Base-by-base conservation (phyloP, 2,329 filamentous ascomycete species). In the Neobulgaria alba region DNA sequence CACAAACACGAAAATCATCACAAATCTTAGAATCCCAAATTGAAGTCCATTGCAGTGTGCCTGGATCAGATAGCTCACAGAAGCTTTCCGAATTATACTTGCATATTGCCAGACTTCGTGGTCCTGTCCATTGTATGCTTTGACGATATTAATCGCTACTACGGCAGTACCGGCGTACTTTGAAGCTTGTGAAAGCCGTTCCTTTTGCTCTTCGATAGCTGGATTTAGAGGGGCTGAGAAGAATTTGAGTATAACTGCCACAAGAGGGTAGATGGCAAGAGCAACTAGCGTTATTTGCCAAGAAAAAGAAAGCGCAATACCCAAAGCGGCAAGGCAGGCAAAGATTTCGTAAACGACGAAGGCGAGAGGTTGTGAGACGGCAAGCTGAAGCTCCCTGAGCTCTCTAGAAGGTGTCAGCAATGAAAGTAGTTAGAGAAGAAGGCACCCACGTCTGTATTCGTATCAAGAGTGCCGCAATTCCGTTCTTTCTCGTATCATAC, bases 231-330 rank as follows among this genome's bases (percentile, higher is more conserved):
- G 69, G 2, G 67, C 66, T 2, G 79, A 79, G 2, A 85, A 65
- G 8, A 79, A 61, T 1, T 66, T 68, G 1, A 92, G 68, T 1
- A 80, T 55, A 1, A 76, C 42, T 2, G 75, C 67, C 4, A 85
- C 78, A 1, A 90, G 47, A 0, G 90, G 86, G 0, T 88, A 67
- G 0, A 79, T 82, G 0, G 82, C 74, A 3, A 94, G 66, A 9
- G 90, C 79, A 2, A 93, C 79, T 0, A 95, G 66, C 0, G 89
- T 88, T 12, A 96, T 69, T 47, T 81, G 81, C 86, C 85, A 95
- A 0, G 85, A 92, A 52, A 76, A 82, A 57, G 77, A 82, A 20
- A 95, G 72, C 0, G 88, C 86, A 1, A 95, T 67, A 1, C 65
- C 67, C 1, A 95, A 63, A 7, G 83, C 82, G 3, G 76, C 74